These are phyloP conservation scores for Claviceps arundinis DNA, from an alignment of 2,329 filamentous ascomycete genomes.

Conservation along the genomic window DNA sequence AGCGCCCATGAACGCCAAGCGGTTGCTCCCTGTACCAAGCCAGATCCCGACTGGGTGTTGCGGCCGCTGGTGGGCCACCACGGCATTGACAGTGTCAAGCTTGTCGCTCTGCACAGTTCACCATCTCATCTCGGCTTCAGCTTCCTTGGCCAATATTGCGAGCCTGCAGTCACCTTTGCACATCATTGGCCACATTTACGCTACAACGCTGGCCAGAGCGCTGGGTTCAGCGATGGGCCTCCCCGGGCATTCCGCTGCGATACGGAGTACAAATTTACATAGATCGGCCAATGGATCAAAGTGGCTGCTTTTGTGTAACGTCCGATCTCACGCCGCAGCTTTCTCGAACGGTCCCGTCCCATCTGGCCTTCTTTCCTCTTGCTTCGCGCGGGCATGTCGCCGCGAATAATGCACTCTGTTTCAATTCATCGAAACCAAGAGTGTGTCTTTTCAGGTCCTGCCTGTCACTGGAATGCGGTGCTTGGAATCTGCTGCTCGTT, in stretches of 20 bases:
- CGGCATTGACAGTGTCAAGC: not conserved
- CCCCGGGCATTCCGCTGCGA: too few species aligned
- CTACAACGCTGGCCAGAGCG: not conserved
- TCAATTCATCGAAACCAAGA: not conserved
- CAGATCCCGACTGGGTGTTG: not conserved
- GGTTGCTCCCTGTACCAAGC: not conserved
- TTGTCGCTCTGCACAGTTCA: not conserved
- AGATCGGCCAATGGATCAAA: too few species aligned
- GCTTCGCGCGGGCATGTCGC: not conserved
- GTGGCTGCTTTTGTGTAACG: too few species aligned
- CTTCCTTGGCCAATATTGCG: not conserved
- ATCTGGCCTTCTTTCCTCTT: too few species aligned
- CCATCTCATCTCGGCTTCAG: not conserved
- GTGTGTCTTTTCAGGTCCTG: not conserved
- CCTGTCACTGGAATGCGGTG: not conserved
- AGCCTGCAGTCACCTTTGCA: not conserved
- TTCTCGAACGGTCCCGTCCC: too few species aligned
- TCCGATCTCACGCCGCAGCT: too few species aligned
- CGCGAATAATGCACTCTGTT: not conserved
- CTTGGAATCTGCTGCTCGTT: not conserved
- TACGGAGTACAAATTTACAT: too few species aligned
- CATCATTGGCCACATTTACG: not conserved
- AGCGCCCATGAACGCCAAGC: not conserved
- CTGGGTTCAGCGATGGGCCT: not conserved
- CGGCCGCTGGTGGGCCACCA: not conserved